phyloP scores from a whole-genome alignment of 495 filamentous ascomycete species.

The Pyrenula massariospora region DNA sequence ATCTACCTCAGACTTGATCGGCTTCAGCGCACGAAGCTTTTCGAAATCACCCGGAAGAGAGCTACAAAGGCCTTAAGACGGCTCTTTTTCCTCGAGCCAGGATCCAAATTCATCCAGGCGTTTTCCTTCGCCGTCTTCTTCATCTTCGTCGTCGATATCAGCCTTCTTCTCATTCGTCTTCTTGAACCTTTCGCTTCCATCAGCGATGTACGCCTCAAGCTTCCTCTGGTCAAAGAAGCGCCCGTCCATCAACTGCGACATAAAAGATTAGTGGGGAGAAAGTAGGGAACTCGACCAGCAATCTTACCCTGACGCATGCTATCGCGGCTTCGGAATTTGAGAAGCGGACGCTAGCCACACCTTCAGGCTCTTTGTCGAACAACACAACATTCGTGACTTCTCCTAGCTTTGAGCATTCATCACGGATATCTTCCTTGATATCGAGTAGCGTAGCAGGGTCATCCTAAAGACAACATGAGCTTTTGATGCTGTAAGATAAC shows the following conservation, averaged over 20 bases:
- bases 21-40: too few relatives aligned
- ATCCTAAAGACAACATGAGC: slow-evolving; percentile 29
- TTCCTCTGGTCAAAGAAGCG: slow-evolving; percentile 63
- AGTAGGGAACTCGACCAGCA: neutral
- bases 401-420: slow-evolving; percentile 80
- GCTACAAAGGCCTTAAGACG: neutral
- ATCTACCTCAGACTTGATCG: neutral
- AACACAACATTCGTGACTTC: slow-evolving; percentile 83
- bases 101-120: slow-evolving; percentile 43
- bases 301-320: slow-evolving; percentile 52
- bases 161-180: slow-evolving; percentile 44
- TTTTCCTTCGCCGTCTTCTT: slow-evolving; percentile 30
- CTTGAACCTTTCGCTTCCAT: slow-evolving; percentile 65
- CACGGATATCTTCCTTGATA: slow-evolving; percentile 87
- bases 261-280: slow-evolving; percentile 1
- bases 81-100: slow-evolving; percentile 33
- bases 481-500: neutral
- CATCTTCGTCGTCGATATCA: slow-evolving; percentile 27
- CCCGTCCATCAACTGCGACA: slow-evolving; percentile 58
- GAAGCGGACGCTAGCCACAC: slow-evolving; percentile 78
- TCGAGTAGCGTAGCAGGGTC: slow-evolving; percentile 76
- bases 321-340: slow-evolving; percentile 53
- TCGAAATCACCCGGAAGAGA: too few relatives aligned
- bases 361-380: slow-evolving; percentile 79
- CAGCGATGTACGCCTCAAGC: slow-evolving; percentile 65